A percentile compares a stretch with the other conserved stretches of the same genome.
Evolutionary conservation across 2,329 filamentous ascomycete genomes (phyloP).

Genomic region (Xylaria sp.): DNA sequence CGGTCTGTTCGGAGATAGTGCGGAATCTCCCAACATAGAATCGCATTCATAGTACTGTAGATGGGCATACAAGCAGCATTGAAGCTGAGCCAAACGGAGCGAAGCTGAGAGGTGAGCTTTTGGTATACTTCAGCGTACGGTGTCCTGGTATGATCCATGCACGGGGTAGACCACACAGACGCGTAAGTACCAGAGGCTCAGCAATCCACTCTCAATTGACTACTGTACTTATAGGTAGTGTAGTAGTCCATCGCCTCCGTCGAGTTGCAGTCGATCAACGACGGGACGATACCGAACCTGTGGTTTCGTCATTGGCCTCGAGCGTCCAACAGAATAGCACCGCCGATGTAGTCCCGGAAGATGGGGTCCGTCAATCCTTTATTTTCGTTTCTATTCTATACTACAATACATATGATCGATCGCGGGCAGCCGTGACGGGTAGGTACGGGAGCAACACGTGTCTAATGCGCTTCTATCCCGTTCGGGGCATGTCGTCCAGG

Average conservation of each 20-base stretch:
- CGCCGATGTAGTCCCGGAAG: slow-evolving; percentile 21
- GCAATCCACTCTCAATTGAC: background rate
- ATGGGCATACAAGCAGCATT: background rate
- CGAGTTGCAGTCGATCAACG: background rate
- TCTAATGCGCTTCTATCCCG: slow-evolving; percentile 14
- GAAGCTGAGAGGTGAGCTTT: no score
- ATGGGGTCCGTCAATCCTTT: slow-evolving; percentile 7
- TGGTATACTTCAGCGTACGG: background rate
- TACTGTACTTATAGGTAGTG: background rate
- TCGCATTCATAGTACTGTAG: background rate
- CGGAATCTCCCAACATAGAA: background rate
- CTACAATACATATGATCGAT: background rate
- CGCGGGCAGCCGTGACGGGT: background rate
- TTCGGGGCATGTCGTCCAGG: slow-evolving; percentile 11
- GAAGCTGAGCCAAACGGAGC: background rate
- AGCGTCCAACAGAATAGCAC: background rate
- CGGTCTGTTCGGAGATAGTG: slow-evolving; percentile 14
- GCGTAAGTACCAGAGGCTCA: background rate
- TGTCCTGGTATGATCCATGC: background rate
- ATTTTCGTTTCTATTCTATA: background rate
- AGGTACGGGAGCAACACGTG: slow-evolving; percentile 21
- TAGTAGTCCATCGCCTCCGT: background rate
- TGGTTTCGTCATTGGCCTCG: background rate
- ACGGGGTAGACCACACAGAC: background rate
- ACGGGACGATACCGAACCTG: background rate